Conservation (phyloP, 1,139 yeast species). For the Yamadazyma jaroonii region DNA sequence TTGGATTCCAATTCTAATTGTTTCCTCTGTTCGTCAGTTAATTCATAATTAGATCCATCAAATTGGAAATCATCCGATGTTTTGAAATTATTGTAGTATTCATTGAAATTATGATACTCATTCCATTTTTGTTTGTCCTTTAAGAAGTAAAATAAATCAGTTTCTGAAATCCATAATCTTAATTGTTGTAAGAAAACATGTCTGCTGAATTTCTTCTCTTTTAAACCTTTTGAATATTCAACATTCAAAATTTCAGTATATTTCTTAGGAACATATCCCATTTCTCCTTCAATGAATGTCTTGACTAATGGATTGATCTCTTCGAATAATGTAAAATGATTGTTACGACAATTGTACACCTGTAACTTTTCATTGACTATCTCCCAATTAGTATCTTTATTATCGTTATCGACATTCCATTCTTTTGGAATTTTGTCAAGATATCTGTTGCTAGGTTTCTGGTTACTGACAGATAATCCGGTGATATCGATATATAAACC, state of each 20-base stretch:
- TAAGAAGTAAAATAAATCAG: constrained; percentile 18
- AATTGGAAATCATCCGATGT: constrained; percentile 3
- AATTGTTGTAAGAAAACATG: constrained; percentile 30
- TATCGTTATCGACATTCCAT: constrained; percentile 13
- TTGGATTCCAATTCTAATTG: constrained; percentile 15
- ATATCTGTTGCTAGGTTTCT: constrained; percentile 24
- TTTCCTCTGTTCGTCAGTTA: constrained; percentile 20
- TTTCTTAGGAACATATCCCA: constrained; percentile 35
- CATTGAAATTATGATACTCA: constrained; percentile 23
- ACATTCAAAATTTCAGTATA: constrained; percentile 25
- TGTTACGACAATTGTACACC: constrained; percentile 32
- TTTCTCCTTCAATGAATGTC: constrained; percentile 35
- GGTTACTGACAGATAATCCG: constrained; percentile 22
- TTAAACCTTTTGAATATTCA: constrained; percentile 32
- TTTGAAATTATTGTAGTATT: constrained; percentile 14
- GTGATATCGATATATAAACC: constrained; percentile 34
- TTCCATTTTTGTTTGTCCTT: constrained; percentile 24
- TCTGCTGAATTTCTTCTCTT: constrained; percentile 17
- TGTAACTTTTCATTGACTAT: constrained; percentile 21
- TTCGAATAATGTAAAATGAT: constrained; percentile 22
- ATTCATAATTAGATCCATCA: constrained; percentile 18
- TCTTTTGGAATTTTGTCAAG: constrained; percentile 7
- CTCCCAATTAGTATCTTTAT: constrained; percentile 6
- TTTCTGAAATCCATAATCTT: constrained; percentile 29
- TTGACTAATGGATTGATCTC: constrained; percentile 26